Percentiles rank a stretch among this genome's conserved stretches.
These are phyloP conservation scores for Lactifluus volemus DNA, from an alignment of 768 basidiomycete species.

Conservation along the genomic window DNA sequence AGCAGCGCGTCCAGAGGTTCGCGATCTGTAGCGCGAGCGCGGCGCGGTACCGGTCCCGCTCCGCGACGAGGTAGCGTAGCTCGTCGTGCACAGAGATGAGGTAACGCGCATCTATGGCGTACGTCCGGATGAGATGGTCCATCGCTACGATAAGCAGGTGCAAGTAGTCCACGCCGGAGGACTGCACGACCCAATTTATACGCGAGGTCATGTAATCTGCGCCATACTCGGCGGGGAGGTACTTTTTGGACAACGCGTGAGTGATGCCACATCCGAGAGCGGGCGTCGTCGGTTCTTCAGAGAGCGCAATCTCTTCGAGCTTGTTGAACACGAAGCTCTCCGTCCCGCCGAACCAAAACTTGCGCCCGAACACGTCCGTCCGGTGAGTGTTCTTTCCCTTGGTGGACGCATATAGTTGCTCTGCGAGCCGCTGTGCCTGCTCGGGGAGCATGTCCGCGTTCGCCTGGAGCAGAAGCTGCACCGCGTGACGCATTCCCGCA, in stretches of 20 bases:
- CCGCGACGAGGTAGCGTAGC: conserved; percentile 84
- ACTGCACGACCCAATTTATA: conserved; percentile 99
- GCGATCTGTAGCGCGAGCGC: conserved; percentile 91
- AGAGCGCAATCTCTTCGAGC: conserved; percentile 87
- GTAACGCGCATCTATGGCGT: conserved; percentile 83
- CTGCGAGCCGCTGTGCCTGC: conserved; percentile 70
- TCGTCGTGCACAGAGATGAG: conserved; percentile 98
- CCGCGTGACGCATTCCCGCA: conserved; percentile 93
- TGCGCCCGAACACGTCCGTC: conserved; percentile 61
- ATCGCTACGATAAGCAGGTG: conserved; percentile 94
- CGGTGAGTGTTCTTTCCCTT: conserved; percentile 87
- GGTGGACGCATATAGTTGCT: conserved; percentile 82
- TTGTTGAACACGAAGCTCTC: conserved; percentile 98
- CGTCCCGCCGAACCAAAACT: conserved; percentile 95
- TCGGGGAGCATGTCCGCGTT: conserved; percentile 73
- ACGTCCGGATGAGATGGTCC: conserved; percentile 75
- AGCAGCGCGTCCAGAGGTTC: conserved; percentile 87
- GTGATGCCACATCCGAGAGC: conserved; percentile 93
- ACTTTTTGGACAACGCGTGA: conserved; percentile 82
- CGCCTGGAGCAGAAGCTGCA: conserved; percentile 77
- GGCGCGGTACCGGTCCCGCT: conserved; percentile 83
- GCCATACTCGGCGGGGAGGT: conserved; percentile 73
- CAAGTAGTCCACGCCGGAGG: conserved; percentile 96
- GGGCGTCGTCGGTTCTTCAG: conserved; percentile 81
- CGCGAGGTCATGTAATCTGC: conserved; percentile 90